Evolutionary conservation across 768 basidiomycete genomes (phyloP), one percentile per base, ranked within the genome.

Genomic region (Leccinum incarnatum): DNA sequence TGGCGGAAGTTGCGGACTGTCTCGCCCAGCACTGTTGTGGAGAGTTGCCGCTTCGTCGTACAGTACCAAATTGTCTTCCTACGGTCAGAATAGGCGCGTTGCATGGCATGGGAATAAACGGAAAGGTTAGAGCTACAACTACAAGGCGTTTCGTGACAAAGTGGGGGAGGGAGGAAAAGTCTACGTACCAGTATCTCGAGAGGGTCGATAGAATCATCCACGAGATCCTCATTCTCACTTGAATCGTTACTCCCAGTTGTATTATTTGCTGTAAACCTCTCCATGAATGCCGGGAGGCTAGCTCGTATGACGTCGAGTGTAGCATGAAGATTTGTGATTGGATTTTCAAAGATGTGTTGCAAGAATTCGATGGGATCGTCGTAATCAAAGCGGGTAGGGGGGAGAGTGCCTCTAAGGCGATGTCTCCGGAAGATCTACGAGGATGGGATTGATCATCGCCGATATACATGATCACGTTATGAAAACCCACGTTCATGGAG

Each of bases 401-500:
- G 71, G 54, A 64, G 46, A 23, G 67, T 55, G 49, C 57, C 53
- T 51, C 71, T 70, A 29, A 61, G 47, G 14, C 61, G 70, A 51
- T 58, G 55, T 42, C 63, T 66, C 53, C 65, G 67, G 32, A 70
- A 74, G 40, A 65, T 53, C 74, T 75, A 52, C 12, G 36, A 12
- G 11, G 23, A 46, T 42, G 34, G 11, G 15, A 45, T 60, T 5
- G 51, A 29, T 61, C 32, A 15, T 52, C 19, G 29, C n/a, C 17
- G 23, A 72, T 69, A 9, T 59, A 66, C 23, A 69, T 68, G 51
- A 72, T 73, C 65, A 63, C 74, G 58, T 68, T 65, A 47, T 74
- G 77, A 42, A 53, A 40, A 63, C 79, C 37, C 61, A 86, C 86
- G 59, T 70, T 76, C 81, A 88, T 83, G 56, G 75, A 80, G 21